phyloP scores from a whole-genome alignment of 495 filamentous ascomycete genomes.

The Aspergillus campestris region DNA sequence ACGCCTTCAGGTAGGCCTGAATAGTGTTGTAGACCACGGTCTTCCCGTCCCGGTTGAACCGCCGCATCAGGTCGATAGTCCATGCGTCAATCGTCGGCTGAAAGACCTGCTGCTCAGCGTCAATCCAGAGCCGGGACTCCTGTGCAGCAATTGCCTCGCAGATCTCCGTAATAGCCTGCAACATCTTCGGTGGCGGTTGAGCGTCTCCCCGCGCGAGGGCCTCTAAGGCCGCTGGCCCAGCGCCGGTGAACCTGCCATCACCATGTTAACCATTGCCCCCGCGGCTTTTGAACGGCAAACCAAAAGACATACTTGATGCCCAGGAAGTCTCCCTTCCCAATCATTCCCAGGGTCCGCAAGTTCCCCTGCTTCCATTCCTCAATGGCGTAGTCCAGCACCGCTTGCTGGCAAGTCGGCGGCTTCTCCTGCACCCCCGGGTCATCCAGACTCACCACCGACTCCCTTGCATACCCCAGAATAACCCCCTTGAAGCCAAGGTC shows the following conservation, averaged over 20 bases:
- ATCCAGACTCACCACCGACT: slow-evolving; percentile 55
- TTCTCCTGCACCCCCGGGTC: slow-evolving; percentile 14
- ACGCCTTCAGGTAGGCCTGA: slow-evolving; percentile 72
- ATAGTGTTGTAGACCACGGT: slow-evolving; percentile 58
- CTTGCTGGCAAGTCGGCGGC: slow-evolving; percentile 21
- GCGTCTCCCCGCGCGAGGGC: slow-evolving; percentile 45
- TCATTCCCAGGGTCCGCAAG: slow-evolving; percentile 58
- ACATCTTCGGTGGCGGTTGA: slow-evolving; percentile 41
- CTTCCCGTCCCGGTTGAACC: slow-evolving; percentile 53
- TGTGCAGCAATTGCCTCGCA: slow-evolving; percentile 59
- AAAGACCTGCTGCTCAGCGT: slow-evolving; percentile 71
- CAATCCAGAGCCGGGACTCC: slow-evolving; percentile 66
- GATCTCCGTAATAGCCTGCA: slow-evolving; percentile 56
- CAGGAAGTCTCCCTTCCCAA: slow-evolving; percentile 61
- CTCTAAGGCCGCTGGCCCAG: slow-evolving; percentile 58
- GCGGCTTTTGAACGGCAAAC: too few species aligned
- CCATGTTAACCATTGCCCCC: background rate
- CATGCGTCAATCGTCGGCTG: slow-evolving; percentile 74
- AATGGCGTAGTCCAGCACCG: slow-evolving; percentile 25
- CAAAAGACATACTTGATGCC: slow-evolving; percentile 52
- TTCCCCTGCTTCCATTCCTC: slow-evolving; percentile 56
- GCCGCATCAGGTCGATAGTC: slow-evolving; percentile 63
- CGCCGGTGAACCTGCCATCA: slow-evolving; percentile 55
- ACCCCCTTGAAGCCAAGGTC: slow-evolving; percentile 65
- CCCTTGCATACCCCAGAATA: slow-evolving; percentile 68